Evolutionary conservation across 257 asterid genomes (phyloP).

Genomic region (Solanum lignicaule): DNA sequence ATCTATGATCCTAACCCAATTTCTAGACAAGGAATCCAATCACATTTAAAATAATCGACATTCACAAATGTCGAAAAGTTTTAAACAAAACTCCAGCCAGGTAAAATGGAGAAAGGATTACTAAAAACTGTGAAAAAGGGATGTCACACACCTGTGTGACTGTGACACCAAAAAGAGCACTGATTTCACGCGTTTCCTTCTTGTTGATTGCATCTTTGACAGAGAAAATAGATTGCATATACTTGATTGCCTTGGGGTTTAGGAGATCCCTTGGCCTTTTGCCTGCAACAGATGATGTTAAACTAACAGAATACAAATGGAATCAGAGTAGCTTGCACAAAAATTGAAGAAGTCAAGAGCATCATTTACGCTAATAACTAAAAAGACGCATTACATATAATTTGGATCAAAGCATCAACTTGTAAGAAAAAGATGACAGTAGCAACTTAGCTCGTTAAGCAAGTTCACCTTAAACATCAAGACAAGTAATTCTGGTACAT

Average conservation of each 20-base stretch:
- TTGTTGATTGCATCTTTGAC: slow-evolving; percentile 79
- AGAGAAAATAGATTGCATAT: slow-evolving; percentile 80
- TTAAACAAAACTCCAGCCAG: background rate
- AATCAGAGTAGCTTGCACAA: background rate
- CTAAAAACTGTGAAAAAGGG: background rate
- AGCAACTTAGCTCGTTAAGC: background rate
- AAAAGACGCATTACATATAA: background rate
- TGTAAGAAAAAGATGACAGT: background rate
- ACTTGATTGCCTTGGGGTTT: slow-evolving; percentile 89
- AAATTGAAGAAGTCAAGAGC: background rate
- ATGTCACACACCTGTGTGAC: slow-evolving; percentile 57
- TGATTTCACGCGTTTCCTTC: slow-evolving; percentile 84
- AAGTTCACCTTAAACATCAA: background rate
- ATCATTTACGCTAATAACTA: background rate
- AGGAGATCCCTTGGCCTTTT: slow-evolving; percentile 95
- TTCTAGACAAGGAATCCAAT: background rate
- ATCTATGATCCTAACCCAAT: background rate
- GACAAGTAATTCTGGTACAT: background rate
- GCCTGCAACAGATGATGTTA: slow-evolving; percentile 34
- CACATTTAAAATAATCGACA: background rate
- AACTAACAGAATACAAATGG: background rate
- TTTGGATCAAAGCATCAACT: background rate
- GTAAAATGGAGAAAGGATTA: background rate
- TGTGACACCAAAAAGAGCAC: slow-evolving; percentile 95
- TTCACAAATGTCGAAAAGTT: background rate